Base-by-base conservation (phyloP, 345 rosid genomes). In the Bruguiera parviflora region DNA sequence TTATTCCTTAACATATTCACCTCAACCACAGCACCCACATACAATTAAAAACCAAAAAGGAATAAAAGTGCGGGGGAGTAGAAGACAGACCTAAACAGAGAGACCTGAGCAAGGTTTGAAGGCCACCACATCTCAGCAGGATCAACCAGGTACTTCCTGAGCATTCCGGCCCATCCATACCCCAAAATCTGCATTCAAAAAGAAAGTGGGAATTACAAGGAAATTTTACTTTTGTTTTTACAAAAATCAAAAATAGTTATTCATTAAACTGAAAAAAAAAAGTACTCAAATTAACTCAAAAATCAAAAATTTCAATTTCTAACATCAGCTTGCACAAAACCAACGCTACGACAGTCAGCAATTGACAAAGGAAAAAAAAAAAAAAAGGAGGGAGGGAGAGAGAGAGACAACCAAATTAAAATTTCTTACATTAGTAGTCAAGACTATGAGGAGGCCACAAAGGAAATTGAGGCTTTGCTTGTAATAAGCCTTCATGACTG, bases 51-150 rank as follows among this genome's bases (percentile, higher is more conserved):
- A 47, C 28, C 29, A 25, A 8, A 16, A 68, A 49, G 21, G n/a
- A 29, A 18, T 47, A 28, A 21, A 58, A 53, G 15, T 25, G 13
- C 1, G 49, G 28, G 8, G 63, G 7, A 8, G 33, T 53, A 56
- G 29, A 60, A 72, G 33, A 71, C 77, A 32, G n/a, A 92, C 99
- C 99, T 88, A 75, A 96, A 96, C 16, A 96, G 84, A 70, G 99
- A 92, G 76, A 96, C 99, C 78, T 96, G 99, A 72, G 99, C 99
- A 65, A 96, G 94, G 66, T 92, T 96, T 2, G 99, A 65, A 53
- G 99, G 99, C 99, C 99, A 96, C 99, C 99, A 96, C 99, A 96
- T 96, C 73, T 96, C 98, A 9, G 82, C 94, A 33, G 99, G 99
- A 81, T 96, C 91, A 67, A 96, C 99, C 71, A 96, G 68, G 79